A percentile compares a stretch with the other conserved stretches of the same genome.
These are phyloP conservation scores for Mucor saturninus DNA, from an alignment of 371 early-diverging fungal genomes.

Conservation along the genomic window DNA sequence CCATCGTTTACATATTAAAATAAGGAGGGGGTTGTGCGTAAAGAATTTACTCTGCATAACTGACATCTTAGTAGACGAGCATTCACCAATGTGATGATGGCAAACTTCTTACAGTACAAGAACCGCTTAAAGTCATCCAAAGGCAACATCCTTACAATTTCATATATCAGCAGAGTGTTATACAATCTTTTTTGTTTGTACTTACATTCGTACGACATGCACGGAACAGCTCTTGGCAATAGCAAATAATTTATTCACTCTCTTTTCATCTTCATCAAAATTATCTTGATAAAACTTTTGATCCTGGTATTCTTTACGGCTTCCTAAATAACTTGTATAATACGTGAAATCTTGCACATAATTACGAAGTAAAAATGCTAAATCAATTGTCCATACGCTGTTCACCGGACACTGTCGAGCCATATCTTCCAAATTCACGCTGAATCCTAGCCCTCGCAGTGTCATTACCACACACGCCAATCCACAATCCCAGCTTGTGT, in stretches of 20 bases:
- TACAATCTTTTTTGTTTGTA: background rate
- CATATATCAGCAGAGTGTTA: background rate
- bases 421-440: slow-evolving; percentile 48
- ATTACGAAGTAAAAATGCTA: slow-evolving; percentile 75
- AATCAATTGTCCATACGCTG: slow-evolving; percentile 90
- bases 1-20: background rate
- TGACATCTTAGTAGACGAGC: slow-evolving; percentile 65
- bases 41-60: slow-evolving; percentile 51
- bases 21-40: background rate
- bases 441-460: slow-evolving; percentile 61
- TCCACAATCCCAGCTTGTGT: slow-evolving; percentile 81
- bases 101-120: slow-evolving; percentile 72
- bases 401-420: slow-evolving; percentile 54
- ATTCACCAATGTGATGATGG: slow-evolving; percentile 78
- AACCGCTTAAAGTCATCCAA: slow-evolving; percentile 83
- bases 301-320: slow-evolving; percentile 71
- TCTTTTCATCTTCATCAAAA: slow-evolving; percentile 72
- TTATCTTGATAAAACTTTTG: slow-evolving; percentile 74
- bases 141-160: slow-evolving; percentile 57
- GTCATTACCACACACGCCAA: slow-evolving; percentile 85
- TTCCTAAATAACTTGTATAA: slow-evolving; percentile 84
- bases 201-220: slow-evolving; percentile 75
- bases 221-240: slow-evolving; percentile 72
- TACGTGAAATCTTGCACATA: slow-evolving; percentile 83
- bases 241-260: slow-evolving; percentile 80